Conservation (phyloP, 2,329 filamentous ascomycete species). For the Colletotrichum sp. region DNA sequence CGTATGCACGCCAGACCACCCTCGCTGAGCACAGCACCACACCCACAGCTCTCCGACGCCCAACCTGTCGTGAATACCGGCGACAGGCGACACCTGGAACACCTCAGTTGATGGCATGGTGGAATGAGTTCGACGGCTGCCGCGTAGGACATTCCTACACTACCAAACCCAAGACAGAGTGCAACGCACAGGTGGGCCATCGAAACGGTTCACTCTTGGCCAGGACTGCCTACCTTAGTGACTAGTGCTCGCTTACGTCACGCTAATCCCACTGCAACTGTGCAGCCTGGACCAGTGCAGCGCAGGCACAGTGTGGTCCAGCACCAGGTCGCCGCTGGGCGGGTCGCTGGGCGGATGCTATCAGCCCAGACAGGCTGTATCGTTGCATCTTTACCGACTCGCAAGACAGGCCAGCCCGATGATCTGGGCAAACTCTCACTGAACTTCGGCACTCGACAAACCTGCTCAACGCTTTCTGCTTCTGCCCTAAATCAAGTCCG, state of each 20-base stretch:
- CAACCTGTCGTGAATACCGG: not conserved
- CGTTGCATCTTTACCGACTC: not conserved
- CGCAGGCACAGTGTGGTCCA: too few relatives aligned
- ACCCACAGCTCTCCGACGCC: not conserved
- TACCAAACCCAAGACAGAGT: too few relatives aligned
- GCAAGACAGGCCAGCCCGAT: too few relatives aligned
- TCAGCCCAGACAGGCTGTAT: not conserved
- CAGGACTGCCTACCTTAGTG: not conserved
- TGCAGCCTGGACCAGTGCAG: not conserved
- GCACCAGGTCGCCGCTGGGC: not conserved
- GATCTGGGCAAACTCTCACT: too few relatives aligned
- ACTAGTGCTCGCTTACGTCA: not conserved
- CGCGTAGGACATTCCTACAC: too few relatives aligned
- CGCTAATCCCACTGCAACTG: not conserved
- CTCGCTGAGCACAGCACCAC: not conserved
- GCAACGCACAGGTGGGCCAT: too few relatives aligned
- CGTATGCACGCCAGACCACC: not conserved
- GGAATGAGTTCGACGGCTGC: too few relatives aligned
- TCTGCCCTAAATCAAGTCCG: too few relatives aligned
- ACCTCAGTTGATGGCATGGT: not conserved
- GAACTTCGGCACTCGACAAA: too few relatives aligned
- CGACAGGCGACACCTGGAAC: not conserved
- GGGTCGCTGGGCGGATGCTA: too few relatives aligned
- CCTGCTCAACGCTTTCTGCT: too few relatives aligned
- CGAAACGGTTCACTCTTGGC: too few relatives aligned